phyloP scores from a whole-genome alignment of 2,329 filamentous ascomycete species.

The Penicillium sp. region DNA sequence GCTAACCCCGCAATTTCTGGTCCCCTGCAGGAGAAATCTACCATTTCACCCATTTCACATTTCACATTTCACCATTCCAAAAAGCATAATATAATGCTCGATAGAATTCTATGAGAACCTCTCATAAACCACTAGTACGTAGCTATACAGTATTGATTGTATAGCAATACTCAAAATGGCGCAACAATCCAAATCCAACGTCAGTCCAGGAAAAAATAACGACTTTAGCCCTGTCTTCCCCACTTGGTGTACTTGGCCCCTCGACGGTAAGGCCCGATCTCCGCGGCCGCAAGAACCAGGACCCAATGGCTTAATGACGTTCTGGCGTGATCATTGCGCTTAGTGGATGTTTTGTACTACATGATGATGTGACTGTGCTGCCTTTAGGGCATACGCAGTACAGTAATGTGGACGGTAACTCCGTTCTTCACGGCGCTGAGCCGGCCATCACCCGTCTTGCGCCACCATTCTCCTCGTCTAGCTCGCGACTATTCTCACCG shows the following conservation, averaged over 20 bases:
- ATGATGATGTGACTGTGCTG: conserved; percentile 6
- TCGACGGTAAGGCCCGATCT: conserved; percentile 20
- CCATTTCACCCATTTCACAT: too few relatives aligned
- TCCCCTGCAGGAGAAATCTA: background rate
- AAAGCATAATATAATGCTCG: too few relatives aligned
- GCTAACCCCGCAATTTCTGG: conserved; percentile 11
- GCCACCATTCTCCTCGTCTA: conserved; percentile 18
- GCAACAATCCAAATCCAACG: too few relatives aligned
- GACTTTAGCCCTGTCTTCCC: conserved; percentile 4
- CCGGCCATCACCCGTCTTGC: conserved; percentile 20
- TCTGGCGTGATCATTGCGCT: conserved; percentile 15
- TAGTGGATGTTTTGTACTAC: background rate
- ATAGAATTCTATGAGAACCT: too few relatives aligned
- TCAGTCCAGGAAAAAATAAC: background rate
- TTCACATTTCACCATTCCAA: too few relatives aligned
- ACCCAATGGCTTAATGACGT: conserved; percentile 5
- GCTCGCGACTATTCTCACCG: conserved; percentile 22
- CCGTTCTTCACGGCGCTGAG: conserved; percentile 23
- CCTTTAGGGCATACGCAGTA: background rate
- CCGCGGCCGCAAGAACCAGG: conserved; percentile 13
- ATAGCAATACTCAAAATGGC: too few relatives aligned
- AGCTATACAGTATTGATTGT: too few relatives aligned
- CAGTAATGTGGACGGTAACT: background rate
- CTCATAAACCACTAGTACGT: too few relatives aligned
- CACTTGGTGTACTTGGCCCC: conserved; percentile 8